Evolutionary conservation across 345 rosid species (phyloP).

Genomic region (Acer yangbiense): DNA sequence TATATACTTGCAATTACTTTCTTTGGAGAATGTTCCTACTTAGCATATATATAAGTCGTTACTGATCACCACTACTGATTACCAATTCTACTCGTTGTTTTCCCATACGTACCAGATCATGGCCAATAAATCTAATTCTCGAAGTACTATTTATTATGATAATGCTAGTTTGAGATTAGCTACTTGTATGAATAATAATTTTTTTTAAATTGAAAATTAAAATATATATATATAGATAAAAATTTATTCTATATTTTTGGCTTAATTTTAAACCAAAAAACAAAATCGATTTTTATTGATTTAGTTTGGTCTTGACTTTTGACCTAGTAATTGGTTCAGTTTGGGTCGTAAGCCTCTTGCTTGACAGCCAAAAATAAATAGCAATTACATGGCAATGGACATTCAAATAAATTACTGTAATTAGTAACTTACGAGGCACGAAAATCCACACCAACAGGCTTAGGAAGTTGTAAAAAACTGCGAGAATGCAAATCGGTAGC

Average conservation of each 20-base stretch:
- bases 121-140: not conserved
- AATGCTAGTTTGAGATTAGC: not conserved
- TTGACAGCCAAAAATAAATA: not conserved
- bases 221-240: too few species aligned
- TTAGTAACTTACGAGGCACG: constrained; percentile 80
- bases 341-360: not conserved
- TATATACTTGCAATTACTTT: not conserved
- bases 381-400: not conserved
- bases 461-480: constrained; percentile 80
- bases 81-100: too few species aligned
- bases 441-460: constrained; percentile 91
- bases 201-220: too few species aligned
- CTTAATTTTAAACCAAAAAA: not conserved
- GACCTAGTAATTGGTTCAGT: too few species aligned
- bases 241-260: not conserved
- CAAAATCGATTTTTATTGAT: too few species aligned
- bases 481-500: constrained; percentile 90
- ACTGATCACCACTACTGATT: not conserved
- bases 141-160: not conserved
- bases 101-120: too few species aligned
- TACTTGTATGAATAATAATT: not conserved
- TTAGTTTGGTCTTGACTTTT: not conserved
- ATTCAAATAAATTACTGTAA: not conserved
- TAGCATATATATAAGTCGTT: not conserved
- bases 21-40: not conserved